Evolutionary conservation across 129 eudicot species (phyloP), one percentile per base, ranked within the genome.

Genomic region (Centella asiatica): DNA sequence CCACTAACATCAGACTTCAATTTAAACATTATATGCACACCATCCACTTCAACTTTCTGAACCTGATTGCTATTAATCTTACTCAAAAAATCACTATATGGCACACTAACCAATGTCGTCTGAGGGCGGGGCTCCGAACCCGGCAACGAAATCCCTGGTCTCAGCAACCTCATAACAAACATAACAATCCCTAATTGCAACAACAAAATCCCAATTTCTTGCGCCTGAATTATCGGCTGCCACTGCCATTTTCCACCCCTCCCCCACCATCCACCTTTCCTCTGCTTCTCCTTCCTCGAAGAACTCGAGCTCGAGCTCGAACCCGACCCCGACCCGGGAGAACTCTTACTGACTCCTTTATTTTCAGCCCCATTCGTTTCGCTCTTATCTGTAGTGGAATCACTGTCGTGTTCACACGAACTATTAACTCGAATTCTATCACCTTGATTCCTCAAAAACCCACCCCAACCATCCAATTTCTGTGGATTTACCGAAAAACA

Each of bases 1-100:
- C 18, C 49, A n/a, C 67, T 74, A 31, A 57, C 73, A 27, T 81
- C 88, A 28, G 64, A 68, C 81, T 87, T 92, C 88, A 92, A 66
- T 64, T 81, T 92, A 68, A 92, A 92, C 92, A 84, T 80, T 22
- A 92, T 84, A 76, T 92, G 95, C 36, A 87, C 88, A 12, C 96
- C 99, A 78, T 92, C 99, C 44, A 92, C 99, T 77, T 92, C 99
- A 51, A 92, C 99, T 70, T 92, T 87, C 50, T 92, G 84, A 72
- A 92, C 96, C 70, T 76, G 80, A 80, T 92, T 76, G 29, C 81
- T 48, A 65, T 85, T 79, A 53, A 92, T 83, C 71, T 79, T 92
- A 67, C 74, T 80, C 81, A 92, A 74, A 52, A 92, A 92, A 59
- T 92, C 96, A 70, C 99, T 92, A 55, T 92, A 87, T 0, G 99